Percentiles rank a stretch among this genome's conserved stretches.
Evolutionary conservation across 2,329 filamentous ascomycete species (phyloP).

Genomic region (Cyphellophora europaea): DNA sequence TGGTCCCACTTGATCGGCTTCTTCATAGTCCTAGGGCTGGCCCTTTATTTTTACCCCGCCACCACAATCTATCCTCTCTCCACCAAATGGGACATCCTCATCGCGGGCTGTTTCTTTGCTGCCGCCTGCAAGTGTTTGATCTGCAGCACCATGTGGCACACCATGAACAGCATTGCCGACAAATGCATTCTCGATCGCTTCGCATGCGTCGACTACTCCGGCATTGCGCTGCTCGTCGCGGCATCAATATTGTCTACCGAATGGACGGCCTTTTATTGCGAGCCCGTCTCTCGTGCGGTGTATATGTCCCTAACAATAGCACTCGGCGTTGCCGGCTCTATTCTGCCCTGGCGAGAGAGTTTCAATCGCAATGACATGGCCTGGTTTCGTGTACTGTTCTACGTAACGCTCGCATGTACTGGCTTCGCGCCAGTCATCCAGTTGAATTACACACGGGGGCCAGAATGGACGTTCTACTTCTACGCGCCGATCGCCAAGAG

Average conservation of each 20-base stretch:
- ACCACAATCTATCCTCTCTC: constrained; percentile 79
- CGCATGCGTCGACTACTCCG: constrained; percentile 96
- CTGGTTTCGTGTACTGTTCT: constrained; percentile 87
- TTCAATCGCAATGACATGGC: constrained; percentile 92
- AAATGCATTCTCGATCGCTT: constrained; percentile 86
- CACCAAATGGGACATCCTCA: constrained; percentile 78
- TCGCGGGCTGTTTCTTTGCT: constrained; percentile 91
- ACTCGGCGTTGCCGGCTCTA: constrained; percentile 76
- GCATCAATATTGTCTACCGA: constrained; percentile 97
- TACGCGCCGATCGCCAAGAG: constrained; percentile 83
- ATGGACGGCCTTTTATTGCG: constrained; percentile 98
- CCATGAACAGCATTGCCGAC: constrained; percentile 94
- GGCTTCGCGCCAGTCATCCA: constrained; percentile 85
- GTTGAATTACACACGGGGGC: constrained; percentile 65
- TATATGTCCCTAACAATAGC: constrained; percentile 77
- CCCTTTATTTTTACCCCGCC: constrained; percentile 91
- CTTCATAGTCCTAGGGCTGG: constrained; percentile 75
- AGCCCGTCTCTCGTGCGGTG: constrained; percentile 72
- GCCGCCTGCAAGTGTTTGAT: constrained; percentile 89
- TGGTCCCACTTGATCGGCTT: constrained; percentile 92
- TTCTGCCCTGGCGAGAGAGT: constrained; percentile 88
- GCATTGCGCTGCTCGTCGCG: constrained; percentile 88
- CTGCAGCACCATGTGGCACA: constrained; percentile 96
- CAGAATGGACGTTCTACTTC: constrained; percentile 76
- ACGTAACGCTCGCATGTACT: constrained; percentile 74